Percentiles rank a stretch among this genome's conserved stretches.
These are phyloP conservation scores for Arctium minus DNA, from an alignment of 129 eudicot genomes.

Conservation along the genomic window DNA sequence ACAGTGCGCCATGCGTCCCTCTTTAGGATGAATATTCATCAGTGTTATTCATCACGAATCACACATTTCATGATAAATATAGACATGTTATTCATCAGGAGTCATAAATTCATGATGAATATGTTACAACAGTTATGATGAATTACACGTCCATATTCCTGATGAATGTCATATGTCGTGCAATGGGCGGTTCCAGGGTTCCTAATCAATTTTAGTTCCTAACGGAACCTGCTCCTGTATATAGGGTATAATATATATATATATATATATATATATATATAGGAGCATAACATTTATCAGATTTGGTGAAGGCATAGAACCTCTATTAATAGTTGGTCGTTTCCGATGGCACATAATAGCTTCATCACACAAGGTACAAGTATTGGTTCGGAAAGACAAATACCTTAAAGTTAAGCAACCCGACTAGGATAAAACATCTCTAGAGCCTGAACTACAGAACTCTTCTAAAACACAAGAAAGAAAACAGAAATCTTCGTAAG, in stretches of 20 bases:
- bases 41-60: not conserved
- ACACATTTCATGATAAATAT: not conserved
- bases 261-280: no score
- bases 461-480: not conserved
- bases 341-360: not conserved
- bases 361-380: not conserved
- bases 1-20: not conserved
- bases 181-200: not conserved
- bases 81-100: no score
- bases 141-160: not conserved
- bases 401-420: not conserved
- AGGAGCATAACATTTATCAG: not conserved
- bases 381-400: not conserved
- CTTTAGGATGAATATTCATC: not conserved
- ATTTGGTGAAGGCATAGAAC: not conserved
- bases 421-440: not conserved
- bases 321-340: not conserved
- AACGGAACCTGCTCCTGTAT: no score
- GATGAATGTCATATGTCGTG: not conserved
- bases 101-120: no score
- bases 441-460: constrained; percentile 1
- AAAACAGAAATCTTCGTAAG: not conserved
- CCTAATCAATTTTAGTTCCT: not conserved
- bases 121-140: no score
- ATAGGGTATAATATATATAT: no score